These are phyloP conservation scores for Penicillium crustosum DNA, from an alignment of 2,329 filamentous ascomycete genomes.

Conservation along the genomic window DNA sequence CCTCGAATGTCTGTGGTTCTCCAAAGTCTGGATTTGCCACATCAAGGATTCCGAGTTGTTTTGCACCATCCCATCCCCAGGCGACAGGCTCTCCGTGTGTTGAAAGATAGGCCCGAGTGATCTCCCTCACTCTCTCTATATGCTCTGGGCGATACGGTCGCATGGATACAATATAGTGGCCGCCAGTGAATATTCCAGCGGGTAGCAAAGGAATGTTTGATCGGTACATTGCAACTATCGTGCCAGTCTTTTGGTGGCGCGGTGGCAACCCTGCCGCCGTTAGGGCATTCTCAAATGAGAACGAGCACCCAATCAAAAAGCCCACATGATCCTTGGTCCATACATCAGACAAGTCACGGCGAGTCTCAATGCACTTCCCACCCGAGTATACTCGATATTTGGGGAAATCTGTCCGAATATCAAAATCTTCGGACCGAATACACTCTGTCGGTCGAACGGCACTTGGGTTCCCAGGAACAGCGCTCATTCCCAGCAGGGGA, in stretches of 20 bases:
- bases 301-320: slow-evolving; percentile 65
- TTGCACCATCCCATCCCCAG: slow-evolving; percentile 62
- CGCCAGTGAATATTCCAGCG: slow-evolving; percentile 57
- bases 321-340: slow-evolving; percentile 62
- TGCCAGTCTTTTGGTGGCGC: slow-evolving; percentile 49
- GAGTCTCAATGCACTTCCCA: slow-evolving; percentile 42
- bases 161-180: slow-evolving; percentile 64
- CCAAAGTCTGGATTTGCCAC: slow-evolving; percentile 59
- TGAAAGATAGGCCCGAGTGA: slow-evolving; percentile 56
- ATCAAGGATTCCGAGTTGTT: slow-evolving; percentile 55
- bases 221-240: slow-evolving; percentile 63
- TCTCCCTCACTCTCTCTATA: slow-evolving; percentile 53
- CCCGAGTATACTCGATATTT: slow-evolving; percentile 60
- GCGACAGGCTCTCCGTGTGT: slow-evolving; percentile 66
- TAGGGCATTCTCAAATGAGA: slow-evolving; percentile 62
- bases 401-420: slow-evolving; percentile 60
- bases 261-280: slow-evolving; percentile 51
- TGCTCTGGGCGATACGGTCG: slow-evolving; percentile 54
- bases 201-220: slow-evolving; percentile 58
- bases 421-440: slow-evolving; percentile 42
- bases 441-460: slow-evolving; percentile 21
- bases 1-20: slow-evolving; percentile 44
- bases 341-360: slow-evolving; percentile 48
- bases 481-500: slow-evolving; percentile 55
- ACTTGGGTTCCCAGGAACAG: slow-evolving; percentile 39